Evolutionary conservation across 129 eudicot species (phyloP), one percentile per base, ranked within the genome.

Genomic region (Flaveria bidentis): DNA sequence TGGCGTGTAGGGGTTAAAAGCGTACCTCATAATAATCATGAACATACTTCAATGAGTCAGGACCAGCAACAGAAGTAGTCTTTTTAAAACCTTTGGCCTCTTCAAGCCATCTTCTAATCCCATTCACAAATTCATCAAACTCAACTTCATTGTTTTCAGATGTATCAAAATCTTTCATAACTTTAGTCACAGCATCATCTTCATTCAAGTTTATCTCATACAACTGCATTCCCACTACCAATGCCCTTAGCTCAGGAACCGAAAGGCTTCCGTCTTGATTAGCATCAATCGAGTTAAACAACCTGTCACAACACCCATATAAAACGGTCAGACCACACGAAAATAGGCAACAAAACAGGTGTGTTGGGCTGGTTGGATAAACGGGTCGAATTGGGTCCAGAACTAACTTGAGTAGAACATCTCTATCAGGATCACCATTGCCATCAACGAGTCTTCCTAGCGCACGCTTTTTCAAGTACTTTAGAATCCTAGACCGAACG

Each of bases 141-240:
- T 80, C 82, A 67, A 91, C 76, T 30, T 30, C 71, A 36, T 65
- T 72, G 64, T 89, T 87, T 13, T 23, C 78, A 53, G 86, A 45
- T 28, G 84, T 76, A 75, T 91, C 97, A 56, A 91, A 91, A 80
- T 91, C 92, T 77, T 73, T 85, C 83, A 91, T 85, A 65, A 91
- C 82, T 80, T 84, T 89, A 20, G 71, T 77, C 49, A 86, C 85
- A 2, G 90, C 92, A 25, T 87, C 90, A 53, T 87, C 85, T 52
- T 83, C 85, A 28, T 85, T 85, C 71, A 89, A 41, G 71, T 87
- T 87, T 44, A 89, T 79, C 80, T 89, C 92, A 14, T 89, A 83
- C 71, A 91, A 84, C 47, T 79, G 90, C 78, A 89, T 83, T 41
- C 97, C 97, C 10, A 91, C 71, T 10, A 89, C 78, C 72, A 91